Percentiles rank a stretch among this genome's conserved stretches.
Evolutionary conservation across 768 basidiomycete genomes (phyloP).

Genomic region (Polyporus arcularius): DNA sequence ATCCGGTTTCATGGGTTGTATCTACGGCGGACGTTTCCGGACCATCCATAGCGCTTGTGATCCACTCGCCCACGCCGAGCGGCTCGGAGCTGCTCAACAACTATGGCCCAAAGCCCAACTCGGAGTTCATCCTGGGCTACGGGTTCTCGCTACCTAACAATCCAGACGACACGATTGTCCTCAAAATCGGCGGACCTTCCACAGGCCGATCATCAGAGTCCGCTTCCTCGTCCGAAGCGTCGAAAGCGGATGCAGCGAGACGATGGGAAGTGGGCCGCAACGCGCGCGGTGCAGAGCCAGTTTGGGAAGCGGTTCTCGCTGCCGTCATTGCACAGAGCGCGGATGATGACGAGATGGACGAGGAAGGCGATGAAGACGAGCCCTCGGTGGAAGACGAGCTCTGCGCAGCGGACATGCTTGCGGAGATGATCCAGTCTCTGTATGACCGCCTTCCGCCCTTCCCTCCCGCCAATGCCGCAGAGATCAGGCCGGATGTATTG

Average conservation of each 20-base stretch:
- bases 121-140: constrained; percentile 88
- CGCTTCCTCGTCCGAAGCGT: not conserved
- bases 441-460: constrained; percentile 49
- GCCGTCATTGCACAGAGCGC: constrained; percentile 26
- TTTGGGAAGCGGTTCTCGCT: constrained; percentile 59
- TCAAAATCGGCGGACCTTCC: constrained; percentile 63
- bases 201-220: not conserved
- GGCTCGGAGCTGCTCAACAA: constrained; percentile 81
- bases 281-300: constrained; percentile 52
- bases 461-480: constrained; percentile 21
- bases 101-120: constrained; percentile 89
- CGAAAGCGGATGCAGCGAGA: constrained; percentile 22
- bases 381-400: constrained; percentile 57
- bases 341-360: constrained; percentile 24
- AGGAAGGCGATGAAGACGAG: constrained; percentile 24
- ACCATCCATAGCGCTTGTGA: constrained; percentile 61
- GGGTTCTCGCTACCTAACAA: constrained; percentile 83
- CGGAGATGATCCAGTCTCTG: constrained; percentile 63
- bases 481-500: constrained; percentile 56
- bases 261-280: constrained; percentile 67
- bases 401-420: constrained; percentile 64
- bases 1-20: constrained; percentile 83
- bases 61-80: constrained; percentile 43
- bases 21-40: constrained; percentile 25
- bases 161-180: constrained; percentile 82